Evolutionary conservation across 1,284 basidiomycete genomes (phyloP).

Genomic region (Melampsora americana): DNA sequence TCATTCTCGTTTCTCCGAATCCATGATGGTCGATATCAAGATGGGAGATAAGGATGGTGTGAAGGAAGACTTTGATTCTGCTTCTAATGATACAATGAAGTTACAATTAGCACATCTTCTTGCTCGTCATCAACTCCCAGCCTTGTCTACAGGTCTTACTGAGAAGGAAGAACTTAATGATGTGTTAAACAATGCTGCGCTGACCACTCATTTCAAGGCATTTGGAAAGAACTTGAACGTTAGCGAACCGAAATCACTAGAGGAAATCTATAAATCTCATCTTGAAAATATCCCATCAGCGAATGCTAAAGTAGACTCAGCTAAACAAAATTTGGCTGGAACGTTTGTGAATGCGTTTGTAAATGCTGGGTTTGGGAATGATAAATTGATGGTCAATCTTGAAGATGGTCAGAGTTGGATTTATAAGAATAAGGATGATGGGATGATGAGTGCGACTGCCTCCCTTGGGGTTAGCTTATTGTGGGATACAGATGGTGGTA

Average conservation of each 20-base stretch:
- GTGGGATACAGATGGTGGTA: slow-evolving; percentile 91
- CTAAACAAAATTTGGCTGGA: slow-evolving; percentile 87
- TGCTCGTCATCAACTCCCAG: slow-evolving; percentile 84
- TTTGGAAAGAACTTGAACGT: slow-evolving; percentile 96
- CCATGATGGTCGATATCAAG: slow-evolving; percentile 79
- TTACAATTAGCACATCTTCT: slow-evolving; percentile 92
- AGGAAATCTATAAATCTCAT: slow-evolving; percentile 97
- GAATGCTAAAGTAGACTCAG: slow-evolving; percentile 76
- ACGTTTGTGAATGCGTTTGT: slow-evolving; percentile 99
- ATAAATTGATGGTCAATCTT: slow-evolving; percentile 94
- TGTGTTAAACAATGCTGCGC: slow-evolving; percentile 46
- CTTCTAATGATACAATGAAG: slow-evolving; percentile 83
- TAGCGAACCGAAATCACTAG: slow-evolving; percentile 80
- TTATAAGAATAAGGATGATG: slow-evolving; percentile 97
- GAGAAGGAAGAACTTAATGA: slow-evolving; percentile 70
- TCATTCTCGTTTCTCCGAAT: slow-evolving; percentile 85
- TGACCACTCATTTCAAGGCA: slow-evolving; percentile 79
- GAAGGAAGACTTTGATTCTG: slow-evolving; percentile 76
- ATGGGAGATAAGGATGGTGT: slow-evolving; percentile 79
- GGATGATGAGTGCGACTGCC: slow-evolving; percentile 94
- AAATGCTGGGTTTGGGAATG: slow-evolving; percentile 97
- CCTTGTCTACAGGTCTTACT: slow-evolving; percentile 59
- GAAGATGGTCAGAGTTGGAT: slow-evolving; percentile 97
- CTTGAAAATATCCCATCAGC: slow-evolving; percentile 73
- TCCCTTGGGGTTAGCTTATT: slow-evolving; percentile 87